Conservation (phyloP, 768 basidiomycete genomes). For the Leccinellum luteum region DNA sequence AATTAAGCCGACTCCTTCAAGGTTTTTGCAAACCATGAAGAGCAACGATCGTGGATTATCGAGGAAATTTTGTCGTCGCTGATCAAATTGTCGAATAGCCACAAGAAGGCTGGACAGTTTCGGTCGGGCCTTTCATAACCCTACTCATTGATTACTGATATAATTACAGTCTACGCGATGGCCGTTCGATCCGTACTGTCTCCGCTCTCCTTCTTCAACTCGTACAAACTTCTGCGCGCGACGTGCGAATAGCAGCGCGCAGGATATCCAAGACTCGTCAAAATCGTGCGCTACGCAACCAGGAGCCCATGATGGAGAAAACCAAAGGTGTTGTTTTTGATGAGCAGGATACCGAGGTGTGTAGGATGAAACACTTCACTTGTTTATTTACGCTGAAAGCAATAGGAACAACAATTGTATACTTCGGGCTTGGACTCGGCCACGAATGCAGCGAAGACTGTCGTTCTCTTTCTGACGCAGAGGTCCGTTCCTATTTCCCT, state of each 20-base stretch:
- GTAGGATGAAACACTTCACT: background rate
- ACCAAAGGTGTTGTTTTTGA: slow-evolving; percentile 56
- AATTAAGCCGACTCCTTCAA: slow-evolving; percentile 30
- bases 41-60: slow-evolving; percentile 95
- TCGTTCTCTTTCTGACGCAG: slow-evolving; percentile 73
- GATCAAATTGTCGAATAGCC: slow-evolving; percentile 86
- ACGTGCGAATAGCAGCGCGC: slow-evolving; percentile 70
- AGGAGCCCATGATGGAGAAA: slow-evolving; percentile 55
- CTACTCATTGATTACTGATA: background rate
- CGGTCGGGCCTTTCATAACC: slow-evolving; percentile 46
- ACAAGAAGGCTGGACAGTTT: slow-evolving; percentile 88
- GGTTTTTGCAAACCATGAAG: slow-evolving; percentile 90
- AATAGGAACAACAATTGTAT: slow-evolving; percentile 71
- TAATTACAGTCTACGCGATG: slow-evolving; percentile 74
- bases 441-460: slow-evolving; percentile 79
- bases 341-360: slow-evolving; percentile 65
- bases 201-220: slow-evolving; percentile 92
- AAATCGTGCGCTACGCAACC: slow-evolving; percentile 58
- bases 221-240: slow-evolving; percentile 92
- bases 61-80: slow-evolving; percentile 92
- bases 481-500: slow-evolving; percentile 35
- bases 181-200: slow-evolving; percentile 88
- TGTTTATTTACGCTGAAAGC: slow-evolving; percentile 2
- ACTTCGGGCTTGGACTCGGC: slow-evolving; percentile 75
- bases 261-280: slow-evolving; percentile 61